phyloP scores from a whole-genome alignment of 148 eudicot species.

The Silene latifolia region DNA sequence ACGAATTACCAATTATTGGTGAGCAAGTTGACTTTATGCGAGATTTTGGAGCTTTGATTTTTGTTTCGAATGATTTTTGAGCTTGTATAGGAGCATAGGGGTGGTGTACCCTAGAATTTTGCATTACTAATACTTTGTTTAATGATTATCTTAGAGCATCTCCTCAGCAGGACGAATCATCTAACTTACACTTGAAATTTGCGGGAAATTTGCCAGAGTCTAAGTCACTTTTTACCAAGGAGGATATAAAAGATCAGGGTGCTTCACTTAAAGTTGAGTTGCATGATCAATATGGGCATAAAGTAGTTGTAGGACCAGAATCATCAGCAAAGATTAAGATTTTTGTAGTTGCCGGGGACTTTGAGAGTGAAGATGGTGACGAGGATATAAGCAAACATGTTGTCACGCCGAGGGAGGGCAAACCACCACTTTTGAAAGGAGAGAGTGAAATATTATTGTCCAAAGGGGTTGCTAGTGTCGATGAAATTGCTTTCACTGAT shows the following conservation, averaged over 20 bases:
- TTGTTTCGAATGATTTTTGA: too few species aligned
- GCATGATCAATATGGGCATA: conserved; percentile 14
- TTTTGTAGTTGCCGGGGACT: conserved; percentile 49
- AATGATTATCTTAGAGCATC: conserved; percentile 13
- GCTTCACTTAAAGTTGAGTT: conserved; percentile 14
- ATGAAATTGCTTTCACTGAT: conserved; percentile 50
- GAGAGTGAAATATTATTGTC: conserved; percentile 25
- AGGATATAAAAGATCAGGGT: conserved; percentile 15
- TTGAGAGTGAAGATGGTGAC: conserved; percentile 33
- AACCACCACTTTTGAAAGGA: conserved; percentile 41
- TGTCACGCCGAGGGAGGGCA: conserved; percentile 41
- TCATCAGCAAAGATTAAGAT: conserved; percentile 36
- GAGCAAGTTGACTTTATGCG: too few species aligned
- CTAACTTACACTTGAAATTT: conserved; percentile 8
- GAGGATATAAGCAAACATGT: conserved; percentile 37
- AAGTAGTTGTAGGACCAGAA: conserved; percentile 23
- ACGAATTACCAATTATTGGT: too few species aligned
- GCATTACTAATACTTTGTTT: neutral
- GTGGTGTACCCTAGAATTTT: too few species aligned
- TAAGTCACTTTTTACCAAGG: conserved; percentile 2
- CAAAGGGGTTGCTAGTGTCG: conserved; percentile 41
- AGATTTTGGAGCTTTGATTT: too few species aligned
- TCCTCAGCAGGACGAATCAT: conserved; percentile 5
- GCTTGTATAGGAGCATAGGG: too few species aligned
- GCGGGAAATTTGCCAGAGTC: conserved; percentile 11